Conservation (phyloP, 179 eudicot species). For the Spinacia oleracea region DNA sequence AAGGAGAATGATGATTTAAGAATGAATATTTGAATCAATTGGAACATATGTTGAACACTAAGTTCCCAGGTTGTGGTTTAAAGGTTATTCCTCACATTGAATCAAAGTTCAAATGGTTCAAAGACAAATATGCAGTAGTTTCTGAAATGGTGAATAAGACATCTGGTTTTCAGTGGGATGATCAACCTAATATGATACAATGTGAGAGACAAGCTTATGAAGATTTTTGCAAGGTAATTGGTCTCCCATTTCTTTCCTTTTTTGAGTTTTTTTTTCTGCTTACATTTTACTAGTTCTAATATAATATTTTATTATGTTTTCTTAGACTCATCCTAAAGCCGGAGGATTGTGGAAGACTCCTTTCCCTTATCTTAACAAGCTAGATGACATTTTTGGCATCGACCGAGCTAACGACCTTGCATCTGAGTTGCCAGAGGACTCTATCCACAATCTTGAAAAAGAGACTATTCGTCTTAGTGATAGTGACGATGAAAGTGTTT, state of each 20-base stretch:
- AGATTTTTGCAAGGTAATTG: background rate
- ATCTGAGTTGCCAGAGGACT: conserved; percentile 7
- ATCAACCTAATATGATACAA: conserved; percentile 2
- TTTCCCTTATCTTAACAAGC: background rate
- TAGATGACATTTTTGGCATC: conserved; percentile 8
- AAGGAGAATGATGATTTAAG: conserved; percentile 18
- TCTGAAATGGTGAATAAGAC: conserved; percentile 7
- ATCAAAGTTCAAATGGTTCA: conserved; percentile 22
- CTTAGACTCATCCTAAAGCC: no score
- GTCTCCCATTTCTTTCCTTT: no score
- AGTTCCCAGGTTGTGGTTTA: conserved; percentile 15
- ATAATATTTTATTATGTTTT: no score
- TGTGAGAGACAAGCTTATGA: conserved; percentile 2
- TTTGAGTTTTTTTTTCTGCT: no score
- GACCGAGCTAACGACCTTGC: conserved; percentile 8
- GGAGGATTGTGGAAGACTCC: no score
- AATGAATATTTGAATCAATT: conserved; percentile 14
- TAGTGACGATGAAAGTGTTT: background rate
- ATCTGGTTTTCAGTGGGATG: conserved; percentile 22
- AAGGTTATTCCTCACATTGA: conserved; percentile 22
- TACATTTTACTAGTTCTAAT: no score
- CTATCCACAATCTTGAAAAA: conserved; percentile 11
- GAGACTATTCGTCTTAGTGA: background rate
- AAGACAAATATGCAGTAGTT: conserved; percentile 10
- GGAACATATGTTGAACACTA: background rate